Conservation (phyloP, 2,329 filamentous ascomycete species). For the Ophiostoma australiae region DNA sequence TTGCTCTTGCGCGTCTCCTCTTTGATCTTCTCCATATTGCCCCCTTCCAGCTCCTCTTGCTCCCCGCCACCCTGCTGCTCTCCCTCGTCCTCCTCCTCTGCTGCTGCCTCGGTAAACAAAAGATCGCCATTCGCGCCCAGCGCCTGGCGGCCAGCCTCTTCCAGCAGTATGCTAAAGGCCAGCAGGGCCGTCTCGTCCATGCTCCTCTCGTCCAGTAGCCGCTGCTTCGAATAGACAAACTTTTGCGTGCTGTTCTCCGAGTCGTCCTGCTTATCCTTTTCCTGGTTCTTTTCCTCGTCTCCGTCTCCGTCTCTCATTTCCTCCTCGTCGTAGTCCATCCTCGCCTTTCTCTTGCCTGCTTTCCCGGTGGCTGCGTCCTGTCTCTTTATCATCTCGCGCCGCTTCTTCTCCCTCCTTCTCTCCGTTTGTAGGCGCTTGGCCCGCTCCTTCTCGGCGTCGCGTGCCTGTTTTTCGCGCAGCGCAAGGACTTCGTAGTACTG, state of each 20-base stretch:
- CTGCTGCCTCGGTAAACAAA: slow-evolving; percentile 62
- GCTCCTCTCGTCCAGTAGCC: slow-evolving; percentile 49
- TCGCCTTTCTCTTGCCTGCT: not conserved
- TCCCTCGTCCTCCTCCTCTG: slow-evolving; percentile 28
- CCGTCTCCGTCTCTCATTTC: not conserved
- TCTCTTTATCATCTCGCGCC: not conserved
- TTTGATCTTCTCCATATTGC: not conserved
- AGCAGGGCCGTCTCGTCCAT: slow-evolving; percentile 76
- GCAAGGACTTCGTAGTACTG: slow-evolving; percentile 55
- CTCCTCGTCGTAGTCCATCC: not conserved
- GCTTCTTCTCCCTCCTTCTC: not conserved
- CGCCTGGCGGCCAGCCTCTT: slow-evolving; percentile 59
- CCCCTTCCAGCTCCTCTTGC: slow-evolving; percentile 25
- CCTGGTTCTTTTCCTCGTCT: too few relatives aligned
- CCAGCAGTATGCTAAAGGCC: slow-evolving; percentile 68
- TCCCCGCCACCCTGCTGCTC: not conserved
- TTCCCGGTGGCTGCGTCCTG: not conserved
- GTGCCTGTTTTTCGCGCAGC: not conserved
- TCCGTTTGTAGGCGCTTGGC: slow-evolving; percentile 2
- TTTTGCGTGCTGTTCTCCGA: not conserved
- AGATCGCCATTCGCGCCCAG: slow-evolving; percentile 64
- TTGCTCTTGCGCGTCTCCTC: not conserved
- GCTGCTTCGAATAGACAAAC: slow-evolving; percentile 18
- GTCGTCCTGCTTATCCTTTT: not conserved
- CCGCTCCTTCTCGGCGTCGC: not conserved